phyloP scores from a whole-genome alignment of 2,329 filamentous ascomycete genomes.

The Madurella mycetomatis region DNA sequence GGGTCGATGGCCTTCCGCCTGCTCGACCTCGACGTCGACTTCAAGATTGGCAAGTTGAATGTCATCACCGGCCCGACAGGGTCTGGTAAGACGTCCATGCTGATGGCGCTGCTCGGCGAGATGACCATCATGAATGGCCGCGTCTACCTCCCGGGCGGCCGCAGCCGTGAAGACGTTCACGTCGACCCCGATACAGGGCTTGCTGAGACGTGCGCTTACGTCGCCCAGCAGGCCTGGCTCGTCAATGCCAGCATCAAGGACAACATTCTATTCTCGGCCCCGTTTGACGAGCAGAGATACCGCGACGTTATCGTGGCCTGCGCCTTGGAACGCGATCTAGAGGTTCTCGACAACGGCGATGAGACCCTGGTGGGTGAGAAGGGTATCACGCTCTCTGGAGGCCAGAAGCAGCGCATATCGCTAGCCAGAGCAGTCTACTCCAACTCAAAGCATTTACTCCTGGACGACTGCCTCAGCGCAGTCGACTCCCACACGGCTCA shows the following conservation, averaged over 20 bases:
- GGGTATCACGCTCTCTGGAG: slow-evolving; percentile 91
- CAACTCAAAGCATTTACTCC: slow-evolving; percentile 80
- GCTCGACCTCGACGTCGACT: slow-evolving; percentile 77
- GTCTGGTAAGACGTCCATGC: slow-evolving; percentile 88
- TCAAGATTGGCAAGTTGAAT: slow-evolving; percentile 81
- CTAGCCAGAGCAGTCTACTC: slow-evolving; percentile 97
- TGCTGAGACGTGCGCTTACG: slow-evolving; percentile 90
- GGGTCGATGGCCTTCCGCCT: slow-evolving; percentile 74
- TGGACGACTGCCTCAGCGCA: slow-evolving; percentile 93
- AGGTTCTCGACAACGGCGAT: slow-evolving; percentile 89
- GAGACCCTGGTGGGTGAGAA: slow-evolving; percentile 95
- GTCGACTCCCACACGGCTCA: slow-evolving; percentile 97
- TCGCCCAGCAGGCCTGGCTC: slow-evolving; percentile 94
- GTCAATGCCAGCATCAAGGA: slow-evolving; percentile 94
- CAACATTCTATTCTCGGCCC: slow-evolving; percentile 87
- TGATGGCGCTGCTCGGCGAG: slow-evolving; percentile 94
- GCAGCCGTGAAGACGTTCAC: slow-evolving; percentile 78
- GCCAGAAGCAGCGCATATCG: slow-evolving; percentile 96
- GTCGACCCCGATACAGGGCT: slow-evolving; percentile 79
- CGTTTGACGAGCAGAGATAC: slow-evolving; percentile 77
- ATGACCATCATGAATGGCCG: slow-evolving; percentile 82
- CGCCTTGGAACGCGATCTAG: slow-evolving; percentile 82
- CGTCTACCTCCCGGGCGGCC: slow-evolving; percentile 80
- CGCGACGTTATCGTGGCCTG: slow-evolving; percentile 85
- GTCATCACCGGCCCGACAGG: slow-evolving; percentile 91